A percentile compares a stretch with the other conserved stretches of the same genome.
phyloP scores from a whole-genome alignment of 805 yeast genomes.

The Saccharomycopsis capsularis region DNA sequence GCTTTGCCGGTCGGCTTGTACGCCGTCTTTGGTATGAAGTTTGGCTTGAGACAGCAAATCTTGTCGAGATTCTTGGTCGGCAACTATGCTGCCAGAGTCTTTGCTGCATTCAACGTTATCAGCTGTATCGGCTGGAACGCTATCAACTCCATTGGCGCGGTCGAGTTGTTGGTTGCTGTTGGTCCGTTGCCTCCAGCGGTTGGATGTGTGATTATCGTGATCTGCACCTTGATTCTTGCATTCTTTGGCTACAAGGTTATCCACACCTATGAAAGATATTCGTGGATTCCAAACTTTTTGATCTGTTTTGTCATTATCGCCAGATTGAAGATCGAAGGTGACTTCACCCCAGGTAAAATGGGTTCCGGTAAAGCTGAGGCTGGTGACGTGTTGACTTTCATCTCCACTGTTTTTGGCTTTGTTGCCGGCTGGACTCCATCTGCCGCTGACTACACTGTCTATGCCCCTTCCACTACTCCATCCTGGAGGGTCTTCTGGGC shows the following conservation, averaged over 20 bases:
- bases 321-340: conserved; percentile 59
- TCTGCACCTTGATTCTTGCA: conserved; percentile 63
- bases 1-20: conserved; percentile 73
- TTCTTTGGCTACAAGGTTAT: conserved; percentile 80
- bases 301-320: conserved; percentile 74
- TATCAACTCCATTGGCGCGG: conserved; percentile 83
- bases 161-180: conserved; percentile 51
- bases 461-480: conserved; percentile 64
- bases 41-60: conserved; percentile 86
- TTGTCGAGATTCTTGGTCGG: conserved; percentile 75
- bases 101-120: conserved; percentile 67
- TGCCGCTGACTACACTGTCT: conserved; percentile 88
- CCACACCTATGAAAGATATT: conserved; percentile 75
- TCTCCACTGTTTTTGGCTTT: conserved; percentile 78
- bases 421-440: conserved; percentile 94
- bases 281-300: conserved; percentile 78
- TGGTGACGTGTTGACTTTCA: conserved; percentile 73
- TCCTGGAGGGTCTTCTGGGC: conserved; percentile 54
- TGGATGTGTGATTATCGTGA: conserved; percentile 68
- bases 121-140: conserved; percentile 97
- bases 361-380: conserved; percentile 61
- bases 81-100: conserved; percentile 64
- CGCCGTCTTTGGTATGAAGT: conserved; percentile 74
- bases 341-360: conserved; percentile 47
- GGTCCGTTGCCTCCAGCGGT: conserved; percentile 78